phyloP scores from a whole-genome alignment of 805 yeast species.

The Ascoidea rubescens region DNA sequence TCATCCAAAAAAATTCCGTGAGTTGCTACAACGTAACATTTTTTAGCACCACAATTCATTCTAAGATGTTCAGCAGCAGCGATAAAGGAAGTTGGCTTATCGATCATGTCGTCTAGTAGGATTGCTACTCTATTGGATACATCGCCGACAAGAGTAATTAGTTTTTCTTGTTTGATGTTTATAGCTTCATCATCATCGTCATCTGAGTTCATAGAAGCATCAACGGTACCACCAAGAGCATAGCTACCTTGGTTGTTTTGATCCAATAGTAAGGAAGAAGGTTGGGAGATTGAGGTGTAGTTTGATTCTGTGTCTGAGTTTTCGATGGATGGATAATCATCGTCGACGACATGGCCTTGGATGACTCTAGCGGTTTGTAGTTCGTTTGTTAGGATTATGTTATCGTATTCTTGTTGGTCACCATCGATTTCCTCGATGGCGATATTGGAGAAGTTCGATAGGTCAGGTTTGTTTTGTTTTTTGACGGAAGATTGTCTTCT shows the following conservation, averaged over 20 bases:
- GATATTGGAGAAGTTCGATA: conserved; percentile 7
- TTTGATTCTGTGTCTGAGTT: conserved; percentile 18
- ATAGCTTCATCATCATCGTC: conserved; percentile 62
- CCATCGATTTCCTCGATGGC: conserved; percentile 7
- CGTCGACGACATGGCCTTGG: conserved; percentile 94
- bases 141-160: conserved; percentile 93
- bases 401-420: conserved; percentile 39
- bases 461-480: conserved; percentile 25
- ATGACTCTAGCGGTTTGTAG: conserved; percentile 94
- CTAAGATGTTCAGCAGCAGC: conserved; percentile 98
- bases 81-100: conserved; percentile 83
- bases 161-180: conserved; percentile 39
- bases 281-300: conserved; percentile 14
- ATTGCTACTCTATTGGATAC: conserved; percentile 87
- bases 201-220: conserved; percentile 64
- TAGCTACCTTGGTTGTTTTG: conserved; percentile 24
- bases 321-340: conserved; percentile 39
- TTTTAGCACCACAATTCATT: conserved; percentile 89
- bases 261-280: conserved; percentile 11
- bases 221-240: conserved; percentile 72
- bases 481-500: conserved; percentile 35
- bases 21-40: conserved; percentile 83
- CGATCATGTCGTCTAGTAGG: conserved; percentile 93
- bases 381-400: conserved; percentile 58
- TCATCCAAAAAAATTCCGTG: conserved; percentile 90